Conservation (phyloP, 1,284 basidiomycete genomes). For the Heterobasidion annosum region DNA sequence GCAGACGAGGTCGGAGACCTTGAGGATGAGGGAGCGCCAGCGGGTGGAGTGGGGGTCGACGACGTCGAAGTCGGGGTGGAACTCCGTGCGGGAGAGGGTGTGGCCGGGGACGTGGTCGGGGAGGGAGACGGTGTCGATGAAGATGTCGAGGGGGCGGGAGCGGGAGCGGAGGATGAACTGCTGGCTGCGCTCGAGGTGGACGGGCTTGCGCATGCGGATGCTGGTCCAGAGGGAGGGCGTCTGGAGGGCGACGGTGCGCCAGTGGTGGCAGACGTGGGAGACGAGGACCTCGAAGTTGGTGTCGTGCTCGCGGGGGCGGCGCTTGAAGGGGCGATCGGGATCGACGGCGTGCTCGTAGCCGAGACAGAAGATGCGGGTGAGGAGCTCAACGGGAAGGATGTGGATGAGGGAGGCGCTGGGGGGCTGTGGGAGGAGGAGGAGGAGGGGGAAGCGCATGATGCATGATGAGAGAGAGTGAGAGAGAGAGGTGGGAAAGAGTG, state of each 20-base stretch:
- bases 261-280: constrained; percentile 44
- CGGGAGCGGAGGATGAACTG: constrained; percentile 33
- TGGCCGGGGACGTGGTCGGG: constrained; percentile 35
- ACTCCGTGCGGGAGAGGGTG: constrained; percentile 33
- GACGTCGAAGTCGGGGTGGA: constrained; percentile 38
- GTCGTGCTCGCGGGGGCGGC: constrained; percentile 5
- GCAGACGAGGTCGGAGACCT: constrained; percentile 46
- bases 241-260: constrained; percentile 41
- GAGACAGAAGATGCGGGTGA: constrained; percentile 42
- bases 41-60: constrained; percentile 37
- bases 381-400: constrained; percentile 45
- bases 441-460: background rate
- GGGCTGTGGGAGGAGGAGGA: background rate
- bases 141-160: constrained; percentile 36
- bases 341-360: constrained; percentile 37
- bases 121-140: constrained; percentile 43
- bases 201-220: constrained; percentile 38
- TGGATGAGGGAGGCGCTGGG: constrained; percentile 20
- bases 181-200: constrained; percentile 36
- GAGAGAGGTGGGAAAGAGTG: background rate
- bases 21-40: constrained; percentile 50
- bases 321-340: constrained; percentile 23
- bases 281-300: constrained; percentile 41
- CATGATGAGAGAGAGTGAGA: background rate
- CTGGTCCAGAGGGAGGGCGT: constrained; percentile 44